Evolutionary conservation across 495 filamentous ascomycete species (phyloP).

Genomic region (Trichodelitschia bisporula): DNA sequence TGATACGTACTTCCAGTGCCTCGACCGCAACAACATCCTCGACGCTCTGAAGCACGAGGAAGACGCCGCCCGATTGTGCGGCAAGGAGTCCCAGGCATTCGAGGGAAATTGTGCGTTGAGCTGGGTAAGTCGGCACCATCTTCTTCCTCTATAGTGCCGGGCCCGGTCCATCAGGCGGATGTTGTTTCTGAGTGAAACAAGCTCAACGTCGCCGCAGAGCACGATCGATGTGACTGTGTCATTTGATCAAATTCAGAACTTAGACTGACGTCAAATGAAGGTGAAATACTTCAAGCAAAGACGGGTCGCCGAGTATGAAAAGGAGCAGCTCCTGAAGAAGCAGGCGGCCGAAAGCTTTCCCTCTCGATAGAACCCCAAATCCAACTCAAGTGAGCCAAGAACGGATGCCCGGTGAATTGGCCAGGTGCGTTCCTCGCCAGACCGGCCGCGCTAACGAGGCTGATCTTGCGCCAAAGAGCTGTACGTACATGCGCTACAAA

Average conservation of each 20-base stretch:
- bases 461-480: too few species aligned
- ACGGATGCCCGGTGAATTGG: too few species aligned
- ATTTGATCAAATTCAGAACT: conserved; percentile 1
- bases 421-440: too few species aligned
- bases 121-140: conserved; percentile 35
- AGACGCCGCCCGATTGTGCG: conserved; percentile 38
- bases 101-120: conserved; percentile 51
- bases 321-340: too few species aligned
- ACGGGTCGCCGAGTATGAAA: conserved; percentile 73
- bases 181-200: too few species aligned
- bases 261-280: too few species aligned
- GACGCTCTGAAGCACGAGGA: conserved; percentile 38
- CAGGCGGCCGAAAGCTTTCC: too few species aligned
- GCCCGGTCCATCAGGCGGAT: too few species aligned
- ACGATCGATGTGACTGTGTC: background rate
- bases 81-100: conserved; percentile 35
- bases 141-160: conserved; percentile 2
- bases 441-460: too few species aligned
- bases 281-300: conserved; percentile 95
- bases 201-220: background rate
- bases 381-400: too few species aligned
- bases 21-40: conserved; percentile 58
- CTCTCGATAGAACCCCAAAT: too few species aligned
- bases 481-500: too few species aligned
- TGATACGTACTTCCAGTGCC: conserved; percentile 64